phyloP scores from a whole-genome alignment of 225 moss, liverwort and hornwort genomes.

The Ulota crispa region DNA sequence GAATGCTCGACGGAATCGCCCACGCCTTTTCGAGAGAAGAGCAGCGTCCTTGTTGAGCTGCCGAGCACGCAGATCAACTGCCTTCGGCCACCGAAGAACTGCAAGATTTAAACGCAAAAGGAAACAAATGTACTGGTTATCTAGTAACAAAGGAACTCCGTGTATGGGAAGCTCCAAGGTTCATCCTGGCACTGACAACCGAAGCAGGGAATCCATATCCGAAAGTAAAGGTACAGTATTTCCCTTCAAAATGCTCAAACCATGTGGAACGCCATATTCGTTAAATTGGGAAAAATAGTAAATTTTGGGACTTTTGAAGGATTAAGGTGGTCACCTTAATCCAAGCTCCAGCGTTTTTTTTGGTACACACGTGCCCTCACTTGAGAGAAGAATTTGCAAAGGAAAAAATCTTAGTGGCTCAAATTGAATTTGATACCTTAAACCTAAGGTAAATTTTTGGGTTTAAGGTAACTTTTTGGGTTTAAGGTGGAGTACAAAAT shows the following conservation, averaged over 20 bases:
- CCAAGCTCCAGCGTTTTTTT: no score
- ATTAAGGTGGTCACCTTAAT: no score
- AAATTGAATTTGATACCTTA: no score
- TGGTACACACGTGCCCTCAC: no score
- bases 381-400: no score
- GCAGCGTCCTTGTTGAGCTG: conserved; percentile 32
- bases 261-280: no score
- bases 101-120: conserved; percentile 33
- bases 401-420: no score
- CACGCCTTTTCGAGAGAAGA: conserved; percentile 38
- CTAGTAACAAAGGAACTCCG: conserved; percentile 15
- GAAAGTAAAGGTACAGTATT: conserved; percentile 21
- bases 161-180: conserved; percentile 22
- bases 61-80: conserved; percentile 15
- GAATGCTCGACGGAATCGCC: conserved; percentile 26
- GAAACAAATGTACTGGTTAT: conserved; percentile 36
- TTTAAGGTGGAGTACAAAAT: no score
- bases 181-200: background rate
- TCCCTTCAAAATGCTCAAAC: background rate
- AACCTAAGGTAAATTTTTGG: no score
- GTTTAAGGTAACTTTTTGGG: no score
- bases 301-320: no score
- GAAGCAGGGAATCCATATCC: conserved; percentile 12
- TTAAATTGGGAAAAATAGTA: no score
- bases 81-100: background rate